Evolutionary conservation across 2,329 filamentous ascomycete genomes (phyloP).

Genomic region (Cladosporium sp.): DNA sequence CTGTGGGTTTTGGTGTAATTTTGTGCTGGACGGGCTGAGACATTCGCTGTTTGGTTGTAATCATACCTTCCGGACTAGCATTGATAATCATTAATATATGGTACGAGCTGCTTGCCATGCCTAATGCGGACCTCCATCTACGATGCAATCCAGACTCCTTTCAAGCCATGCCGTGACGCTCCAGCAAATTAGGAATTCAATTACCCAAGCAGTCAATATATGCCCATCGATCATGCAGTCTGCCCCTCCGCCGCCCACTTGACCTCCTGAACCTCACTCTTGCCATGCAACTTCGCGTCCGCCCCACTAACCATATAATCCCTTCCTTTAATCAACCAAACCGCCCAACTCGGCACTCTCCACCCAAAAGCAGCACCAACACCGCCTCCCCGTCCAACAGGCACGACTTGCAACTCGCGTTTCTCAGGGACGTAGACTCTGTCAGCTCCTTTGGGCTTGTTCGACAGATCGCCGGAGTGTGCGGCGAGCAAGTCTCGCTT

Average conservation of each 20-base stretch:
- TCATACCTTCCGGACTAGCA: background rate
- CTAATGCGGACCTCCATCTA: too few species aligned
- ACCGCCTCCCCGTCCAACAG: slow-evolving; percentile 36
- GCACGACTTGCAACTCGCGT: slow-evolving; percentile 35
- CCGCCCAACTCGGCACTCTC: slow-evolving; percentile 34
- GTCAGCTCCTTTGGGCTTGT: slow-evolving; percentile 26
- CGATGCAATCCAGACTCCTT: too few species aligned
- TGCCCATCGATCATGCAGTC: background rate
- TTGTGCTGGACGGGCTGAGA: too few species aligned
- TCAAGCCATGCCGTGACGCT: too few species aligned
- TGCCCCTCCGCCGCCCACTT: slow-evolving; percentile 16
- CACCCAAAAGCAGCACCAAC: slow-evolving; percentile 37
- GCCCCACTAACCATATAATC: slow-evolving; percentile 32
- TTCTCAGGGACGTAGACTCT: slow-evolving; percentile 29
- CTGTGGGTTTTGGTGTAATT: too few species aligned
- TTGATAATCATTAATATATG: too few species aligned
- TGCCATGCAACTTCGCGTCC: slow-evolving; percentile 17
- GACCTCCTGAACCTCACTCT: background rate
- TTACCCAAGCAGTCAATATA: too few species aligned
- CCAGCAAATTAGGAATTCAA: too few species aligned
- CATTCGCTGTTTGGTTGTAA: background rate
- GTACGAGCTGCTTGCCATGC: too few species aligned
- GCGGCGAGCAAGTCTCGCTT: slow-evolving; percentile 38
- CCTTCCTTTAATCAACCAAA: slow-evolving; percentile 36
- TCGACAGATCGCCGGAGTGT: slow-evolving; percentile 14